Conservation (phyloP, 2,329 filamentous ascomycete species). For the Aspergillus sp. region DNA sequence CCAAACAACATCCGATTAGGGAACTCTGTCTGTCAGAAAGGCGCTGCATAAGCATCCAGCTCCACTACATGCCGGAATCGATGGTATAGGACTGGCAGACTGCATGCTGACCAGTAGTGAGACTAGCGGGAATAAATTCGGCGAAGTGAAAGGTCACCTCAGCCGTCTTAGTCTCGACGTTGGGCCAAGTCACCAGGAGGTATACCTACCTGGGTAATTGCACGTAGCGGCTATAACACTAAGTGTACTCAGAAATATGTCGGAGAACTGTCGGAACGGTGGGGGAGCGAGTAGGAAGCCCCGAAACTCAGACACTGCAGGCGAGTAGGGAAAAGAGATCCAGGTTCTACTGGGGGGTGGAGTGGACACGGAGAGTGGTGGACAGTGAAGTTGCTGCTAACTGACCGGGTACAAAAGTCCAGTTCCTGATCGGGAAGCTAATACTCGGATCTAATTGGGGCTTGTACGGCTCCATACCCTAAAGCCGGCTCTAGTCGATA, state of each 20-base stretch:
- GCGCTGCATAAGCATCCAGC: neutral
- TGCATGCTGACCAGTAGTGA: neutral
- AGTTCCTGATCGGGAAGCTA: slow-evolving; percentile 7
- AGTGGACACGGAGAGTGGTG: neutral
- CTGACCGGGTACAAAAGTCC: neutral
- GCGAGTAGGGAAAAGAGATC: neutral
- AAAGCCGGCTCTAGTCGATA: neutral
- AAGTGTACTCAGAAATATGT: neutral
- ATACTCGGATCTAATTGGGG: neutral
- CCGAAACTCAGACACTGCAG: neutral
- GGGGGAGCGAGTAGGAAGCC: neutral
- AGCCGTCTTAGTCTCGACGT: neutral
- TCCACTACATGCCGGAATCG: neutral
- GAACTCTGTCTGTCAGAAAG: neutral
- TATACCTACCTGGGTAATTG: neutral
- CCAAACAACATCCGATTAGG: neutral
- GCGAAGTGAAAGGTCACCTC: neutral
- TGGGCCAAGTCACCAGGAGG: neutral
- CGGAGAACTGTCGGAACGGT: neutral
- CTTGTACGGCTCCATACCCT: neutral
- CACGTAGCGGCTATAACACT: neutral
- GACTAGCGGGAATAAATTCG: neutral
- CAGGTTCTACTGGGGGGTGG: neutral
- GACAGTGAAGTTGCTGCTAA: neutral
- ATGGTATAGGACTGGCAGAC: neutral